Percentiles rank a stretch among this genome's conserved stretches.
Conservation (phyloP, 2,329 filamentous ascomycete genomes). For the Arthrobotrys sinensis region DNA sequence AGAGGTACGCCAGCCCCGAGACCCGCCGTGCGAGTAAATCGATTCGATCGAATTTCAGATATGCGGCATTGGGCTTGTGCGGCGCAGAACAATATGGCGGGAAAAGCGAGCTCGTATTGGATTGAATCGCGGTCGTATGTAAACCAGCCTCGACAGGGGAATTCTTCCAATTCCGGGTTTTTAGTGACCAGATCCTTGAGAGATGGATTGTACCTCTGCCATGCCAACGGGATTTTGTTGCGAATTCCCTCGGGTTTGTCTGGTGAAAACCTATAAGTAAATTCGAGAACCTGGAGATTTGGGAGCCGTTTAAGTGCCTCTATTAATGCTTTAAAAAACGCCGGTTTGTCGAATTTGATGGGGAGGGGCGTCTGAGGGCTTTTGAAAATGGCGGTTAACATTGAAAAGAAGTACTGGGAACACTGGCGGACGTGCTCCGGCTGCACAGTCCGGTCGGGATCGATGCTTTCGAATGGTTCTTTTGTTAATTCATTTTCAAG, state of each 20-base stretch:
- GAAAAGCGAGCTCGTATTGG: slow-evolving; percentile 1
- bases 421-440: too few species aligned
- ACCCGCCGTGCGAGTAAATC: background rate
- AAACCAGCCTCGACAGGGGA: slow-evolving; percentile 41
- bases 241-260: background rate
- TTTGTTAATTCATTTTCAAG: too few species aligned
- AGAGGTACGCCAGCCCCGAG: slow-evolving; percentile 22
- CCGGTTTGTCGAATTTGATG: background rate
- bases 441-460: too few species aligned
- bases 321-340: background rate
- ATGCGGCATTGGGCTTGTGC: slow-evolving; percentile 36
- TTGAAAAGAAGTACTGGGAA: too few species aligned
- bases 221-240: slow-evolving; percentile 17
- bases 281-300: slow-evolving; percentile 36
- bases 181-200: slow-evolving; percentile 22
- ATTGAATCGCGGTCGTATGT: background rate
- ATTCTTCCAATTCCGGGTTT: slow-evolving; percentile 37
- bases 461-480: too few species aligned
- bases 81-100: slow-evolving; percentile 37
- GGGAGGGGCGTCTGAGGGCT: too few species aligned
- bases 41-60: slow-evolving; percentile 24
- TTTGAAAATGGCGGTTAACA: too few species aligned
- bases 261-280: slow-evolving; percentile 31
- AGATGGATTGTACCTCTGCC: slow-evolving; percentile 37
- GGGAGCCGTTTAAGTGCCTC: slow-evolving; percentile 16